Base-by-base conservation (phyloP, 257 asterid genomes). In the Fraxinus cuspidata region DNA sequence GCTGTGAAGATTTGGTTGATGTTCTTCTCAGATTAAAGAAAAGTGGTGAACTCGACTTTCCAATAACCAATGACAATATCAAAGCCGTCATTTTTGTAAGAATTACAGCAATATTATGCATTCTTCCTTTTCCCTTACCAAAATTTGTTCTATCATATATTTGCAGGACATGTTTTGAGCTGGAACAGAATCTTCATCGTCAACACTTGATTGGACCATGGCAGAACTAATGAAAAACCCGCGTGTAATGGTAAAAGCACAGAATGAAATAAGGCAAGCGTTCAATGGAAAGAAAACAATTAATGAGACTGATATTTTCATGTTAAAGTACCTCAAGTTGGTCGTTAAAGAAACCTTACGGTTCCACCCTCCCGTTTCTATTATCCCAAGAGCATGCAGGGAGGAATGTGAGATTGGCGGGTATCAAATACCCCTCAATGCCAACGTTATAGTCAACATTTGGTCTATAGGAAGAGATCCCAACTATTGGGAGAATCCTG, bases 161-260 rank as follows among this genome's bases (percentile, higher is more conserved):
- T 72, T 34, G 66, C 78, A 83, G 89, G 89, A 83, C 74, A 74
- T 84, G 75, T 86, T 84, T 71, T 84, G 76, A 10, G 88, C 80
- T 19, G 88, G 86, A 9, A 84, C 82, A 5, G 83, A 86, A 7
- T 51, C 88, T 9, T 79, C 90, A 47, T 79, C 90, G 1, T 27
- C 88, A 0, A 76, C 82, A 13, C 77, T 79, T 23, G 90, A 83
- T 60, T 83, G 88, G 88, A 85, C 86, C 3, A 81, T 86, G 88
- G 79, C 82, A 0, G 90, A 84, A 29, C 80, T 86, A 16, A 77
- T 84, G 76, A 86, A 63, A 28, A 81, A 72, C 35, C 86, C 86
- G 0, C 58, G n/a, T 1, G 80, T 42, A 44, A 79, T 86, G 85
- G 67, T 31, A n/a, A 81, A 80, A 70, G 85, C 76, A 15, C 86